A percentile compares a stretch with the other conserved stretches of the same genome.
These are phyloP conservation scores for Coriaria nepalensis DNA, from an alignment of 306 rosid genomes.

Conservation along the genomic window DNA sequence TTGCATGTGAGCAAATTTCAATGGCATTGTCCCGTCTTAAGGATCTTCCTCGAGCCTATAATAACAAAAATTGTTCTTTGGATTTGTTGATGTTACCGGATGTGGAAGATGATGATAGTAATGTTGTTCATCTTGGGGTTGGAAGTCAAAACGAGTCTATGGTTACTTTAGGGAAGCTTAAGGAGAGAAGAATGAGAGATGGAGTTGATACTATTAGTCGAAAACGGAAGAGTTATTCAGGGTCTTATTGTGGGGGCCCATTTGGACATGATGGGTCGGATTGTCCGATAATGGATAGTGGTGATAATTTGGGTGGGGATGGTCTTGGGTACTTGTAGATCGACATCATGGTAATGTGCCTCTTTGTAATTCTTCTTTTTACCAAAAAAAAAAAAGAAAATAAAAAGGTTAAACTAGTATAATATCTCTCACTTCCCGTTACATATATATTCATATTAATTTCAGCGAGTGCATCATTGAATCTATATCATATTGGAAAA, in stretches of 20 bases:
- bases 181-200: slow-evolving; percentile 64
- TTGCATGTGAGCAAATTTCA: slow-evolving; percentile 58
- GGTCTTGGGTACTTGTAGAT: slow-evolving; percentile 38
- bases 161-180: slow-evolving; percentile 40
- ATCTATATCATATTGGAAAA: too few species aligned
- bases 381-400: too few species aligned
- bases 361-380: too few species aligned
- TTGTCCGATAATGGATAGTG: slow-evolving; percentile 39
- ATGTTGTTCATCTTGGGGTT: slow-evolving; percentile 37
- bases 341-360: slow-evolving; percentile 3
- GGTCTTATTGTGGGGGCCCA: slow-evolving; percentile 40
- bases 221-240: slow-evolving; percentile 43
- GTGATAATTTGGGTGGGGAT: slow-evolving; percentile 42
- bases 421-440: not conserved
- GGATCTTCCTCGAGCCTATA: slow-evolving; percentile 49
- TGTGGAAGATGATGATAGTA: slow-evolving; percentile 50
- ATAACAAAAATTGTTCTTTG: slow-evolving; percentile 33
- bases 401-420: too few species aligned
- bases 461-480: too few species aligned
- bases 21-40: slow-evolving; percentile 46
- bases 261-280: slow-evolving; percentile 51
- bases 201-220: slow-evolving; percentile 35
- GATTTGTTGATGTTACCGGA: slow-evolving; percentile 56
- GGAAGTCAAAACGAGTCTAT: slow-evolving; percentile 43
- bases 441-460: not conserved